Evolutionary conservation across 805 yeast genomes (phyloP), one percentile per base, ranked within the genome.

Genomic region (Candida methanosorbosa): DNA sequence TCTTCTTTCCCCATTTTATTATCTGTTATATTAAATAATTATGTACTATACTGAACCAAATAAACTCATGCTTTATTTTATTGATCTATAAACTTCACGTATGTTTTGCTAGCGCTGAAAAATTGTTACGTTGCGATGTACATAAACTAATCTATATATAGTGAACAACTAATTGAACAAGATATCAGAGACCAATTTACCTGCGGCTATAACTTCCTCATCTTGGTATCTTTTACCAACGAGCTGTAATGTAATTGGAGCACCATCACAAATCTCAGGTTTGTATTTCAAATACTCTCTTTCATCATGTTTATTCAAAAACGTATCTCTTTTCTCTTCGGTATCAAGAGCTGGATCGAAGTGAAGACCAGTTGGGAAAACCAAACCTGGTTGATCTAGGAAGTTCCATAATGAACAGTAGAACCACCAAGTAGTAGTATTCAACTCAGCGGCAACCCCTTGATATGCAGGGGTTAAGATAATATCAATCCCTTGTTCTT

Each of bases 321-420:
- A 67, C 35, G 49, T 34, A 50, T 61, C 63, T 16, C 45, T 30
- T 25, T 46, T 53, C 29, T 63, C 75, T 61, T 72, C 68, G 26
- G 56, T 44, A 51, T 79, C 87, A 27, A 68, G 40, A 3, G 36
- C 35, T 30, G 59, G 59, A 52, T 78, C 83, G 48, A 68, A 81
- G 43, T 53, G 61, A 43, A 77, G 56, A 9, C 82, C 75, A 4
- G 84, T 69, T 46, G 82, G 86, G 58, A 75, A 63, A 2, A 68
- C 65, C 40, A 78, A 71, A 27, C 78, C 72, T 29, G 94, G 87
- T 49, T 74, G 65, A 54, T 82, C 92, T 42, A 81, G 55, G 38
- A 81, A 51, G 58, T 82, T 82, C 72, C 76, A 83, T 42, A 80
- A 65, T 3, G 86, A 61, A 6, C 90, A 80, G 63, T 83, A 83